Conservation (phyloP, 2,329 filamentous ascomycete species). For the Alternaria arborescens region DNA sequence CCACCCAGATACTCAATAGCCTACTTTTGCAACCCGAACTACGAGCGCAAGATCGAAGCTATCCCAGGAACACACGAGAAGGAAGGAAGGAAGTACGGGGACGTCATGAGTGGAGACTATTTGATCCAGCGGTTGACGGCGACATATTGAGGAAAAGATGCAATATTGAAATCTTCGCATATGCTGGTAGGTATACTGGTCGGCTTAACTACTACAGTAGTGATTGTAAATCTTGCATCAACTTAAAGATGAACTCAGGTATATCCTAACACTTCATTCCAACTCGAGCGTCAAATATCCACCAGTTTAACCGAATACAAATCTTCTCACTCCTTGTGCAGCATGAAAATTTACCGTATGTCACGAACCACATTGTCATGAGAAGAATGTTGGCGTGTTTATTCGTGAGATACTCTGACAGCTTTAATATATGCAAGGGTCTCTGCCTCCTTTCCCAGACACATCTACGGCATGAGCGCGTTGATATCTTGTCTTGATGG, state of each 20-base stretch:
- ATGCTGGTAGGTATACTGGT: background rate
- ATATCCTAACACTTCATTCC: no score
- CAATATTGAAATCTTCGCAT: background rate
- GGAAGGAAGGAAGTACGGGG: conserved; percentile 78
- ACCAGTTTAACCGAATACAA: no score
- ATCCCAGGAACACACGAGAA: conserved; percentile 79
- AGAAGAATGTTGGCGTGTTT: no score
- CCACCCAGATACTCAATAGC: conserved; percentile 84
- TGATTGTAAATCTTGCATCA: background rate
- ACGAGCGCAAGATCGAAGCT: conserved; percentile 76
- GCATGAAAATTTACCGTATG: no score
- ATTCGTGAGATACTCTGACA: no score
- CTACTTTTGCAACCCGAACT: conserved; percentile 92
- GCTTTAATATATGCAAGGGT: no score
- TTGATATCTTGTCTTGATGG: no score
- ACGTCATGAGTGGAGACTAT: conserved; percentile 82
- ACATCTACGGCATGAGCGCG: no score
- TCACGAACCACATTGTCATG: no score
- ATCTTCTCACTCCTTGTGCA: no score
- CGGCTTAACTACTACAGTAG: background rate
- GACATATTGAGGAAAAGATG: conserved; percentile 59
- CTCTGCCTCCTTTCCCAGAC: no score
- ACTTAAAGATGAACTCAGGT: background rate
- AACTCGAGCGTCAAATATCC: no score
- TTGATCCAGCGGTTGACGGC: conserved; percentile 78